Evolutionary conservation across 2,329 filamentous ascomycete species (phyloP), one percentile per base, ranked within the genome.

Genomic region (Malbranchea zuffiana): DNA sequence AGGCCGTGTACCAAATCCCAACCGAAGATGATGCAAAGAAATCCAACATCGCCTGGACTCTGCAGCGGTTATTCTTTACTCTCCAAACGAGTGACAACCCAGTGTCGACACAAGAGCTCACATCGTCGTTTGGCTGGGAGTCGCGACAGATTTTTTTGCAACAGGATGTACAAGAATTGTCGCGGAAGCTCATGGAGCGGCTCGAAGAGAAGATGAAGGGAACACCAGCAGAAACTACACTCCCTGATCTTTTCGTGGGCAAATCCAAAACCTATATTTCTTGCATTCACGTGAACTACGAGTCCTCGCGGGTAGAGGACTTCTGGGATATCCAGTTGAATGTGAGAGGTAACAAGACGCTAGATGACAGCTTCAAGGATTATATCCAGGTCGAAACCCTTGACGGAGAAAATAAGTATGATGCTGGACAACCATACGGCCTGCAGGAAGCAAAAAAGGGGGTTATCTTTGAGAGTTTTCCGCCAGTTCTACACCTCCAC

Each of bases 261-360:
- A 96, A 96, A 63, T 87, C 92, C 60, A 96, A 96, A 66, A 98
- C 90, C 0, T 98, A 96, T 60, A 92, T 98, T 47, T 92, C 84
- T 15, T 98, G 92, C 65, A 95, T 98, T 58, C 90, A 98, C 58
- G 92, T 98, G 44, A 80, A 93, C 52, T 98, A 94, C 65, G 88
- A 96, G 65, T 95, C 86, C 15, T 94, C 87, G 44, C 76, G 88
- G 44, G 76, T 90, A 47, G 90, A 98, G 60, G 92, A 98, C 50
- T 98, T 95, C 59, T 98, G 90, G 90, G 90, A 98, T 56, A 84
- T 98, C 42, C 90, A 98, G 57, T 74, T 98, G 49, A 98, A 96
- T 48, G 92, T 98, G 34, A 82, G 82, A 45, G 87, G 86, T 20
- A 95, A 94, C 69, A 86, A 84, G 63, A 88, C 82, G 44, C 67